A percentile compares a stretch with the other conserved stretches of the same genome.
phyloP scores from a whole-genome alignment of 306 rosid species.

The Trifolium dubium region DNA sequence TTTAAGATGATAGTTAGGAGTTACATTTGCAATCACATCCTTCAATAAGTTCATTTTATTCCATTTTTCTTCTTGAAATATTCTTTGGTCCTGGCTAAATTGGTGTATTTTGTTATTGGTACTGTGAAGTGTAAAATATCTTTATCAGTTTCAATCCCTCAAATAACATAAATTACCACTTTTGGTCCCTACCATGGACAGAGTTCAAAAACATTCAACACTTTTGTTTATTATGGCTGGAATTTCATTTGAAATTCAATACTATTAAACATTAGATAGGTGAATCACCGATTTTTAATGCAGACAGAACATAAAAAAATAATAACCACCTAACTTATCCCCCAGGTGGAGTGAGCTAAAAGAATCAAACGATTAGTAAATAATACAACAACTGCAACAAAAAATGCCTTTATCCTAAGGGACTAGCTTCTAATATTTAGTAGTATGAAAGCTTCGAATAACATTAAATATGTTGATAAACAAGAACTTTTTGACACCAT shows the following conservation, averaged over 20 bases:
- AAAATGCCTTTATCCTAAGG: not conserved
- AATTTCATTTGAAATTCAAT: constrained; percentile 19
- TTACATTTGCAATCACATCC: not conserved
- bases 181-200: not conserved
- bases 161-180: not conserved
- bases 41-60: constrained; percentile 17
- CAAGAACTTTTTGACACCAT: not conserved
- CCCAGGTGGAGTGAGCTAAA: not conserved
- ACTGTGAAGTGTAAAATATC: not conserved
- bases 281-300: not conserved
- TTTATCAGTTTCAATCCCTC: not conserved
- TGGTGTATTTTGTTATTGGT: not conserved
- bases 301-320: constrained; percentile 5
- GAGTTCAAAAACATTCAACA: not conserved
- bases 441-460: not conserved
- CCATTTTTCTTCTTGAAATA: not conserved
- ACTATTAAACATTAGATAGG: not conserved
- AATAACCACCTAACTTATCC: not conserved
- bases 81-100: not conserved
- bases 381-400: not conserved
- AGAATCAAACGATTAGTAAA: not conserved
- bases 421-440: not conserved
- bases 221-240: not conserved
- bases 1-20: constrained; percentile 4
- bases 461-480: constrained; percentile 1